Conservation (phyloP, 1,284 basidiomycete species). For the Agroathelia rolfsii region DNA sequence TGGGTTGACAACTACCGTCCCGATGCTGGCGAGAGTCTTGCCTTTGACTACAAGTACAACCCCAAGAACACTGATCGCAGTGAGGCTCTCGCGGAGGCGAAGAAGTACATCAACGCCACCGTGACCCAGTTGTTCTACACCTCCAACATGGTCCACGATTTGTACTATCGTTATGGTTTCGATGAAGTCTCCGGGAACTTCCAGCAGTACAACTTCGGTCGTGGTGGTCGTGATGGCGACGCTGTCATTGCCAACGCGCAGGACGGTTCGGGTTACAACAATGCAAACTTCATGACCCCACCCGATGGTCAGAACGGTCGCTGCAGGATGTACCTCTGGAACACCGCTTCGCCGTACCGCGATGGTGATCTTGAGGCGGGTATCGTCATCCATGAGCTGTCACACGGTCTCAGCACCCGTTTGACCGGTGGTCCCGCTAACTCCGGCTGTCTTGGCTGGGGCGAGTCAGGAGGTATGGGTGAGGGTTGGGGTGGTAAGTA, state of each 20-base stretch:
- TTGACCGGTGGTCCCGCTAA: conserved; percentile 91
- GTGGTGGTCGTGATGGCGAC: conserved; percentile 80
- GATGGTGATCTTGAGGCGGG: conserved; percentile 94
- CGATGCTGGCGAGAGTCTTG: conserved; percentile 39
- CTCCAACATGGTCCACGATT: conserved; percentile 72
- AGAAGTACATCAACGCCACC: conserved; percentile 78
- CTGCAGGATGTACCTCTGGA: conserved; percentile 98
- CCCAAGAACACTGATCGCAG: conserved; percentile 39
- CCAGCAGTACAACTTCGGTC: conserved; percentile 93
- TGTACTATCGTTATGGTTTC: conserved; percentile 81
- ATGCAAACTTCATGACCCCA: conserved; percentile 79
- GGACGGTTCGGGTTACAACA: conserved; percentile 89
- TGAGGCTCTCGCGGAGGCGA: conserved; percentile 53
- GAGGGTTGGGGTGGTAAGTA: conserved; percentile 78
- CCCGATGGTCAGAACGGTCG: conserved; percentile 69
- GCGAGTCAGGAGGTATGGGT: conserved; percentile 94
- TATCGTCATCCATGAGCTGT: conserved; percentile 85
- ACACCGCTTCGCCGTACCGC: conserved; percentile 78
- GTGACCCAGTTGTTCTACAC: conserved; percentile 93
- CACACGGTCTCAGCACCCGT: conserved; percentile 88
- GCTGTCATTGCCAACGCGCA: conserved; percentile 93
- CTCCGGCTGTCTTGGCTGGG: conserved; percentile 90
- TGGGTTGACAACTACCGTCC: conserved; percentile 80
- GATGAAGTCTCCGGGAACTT: conserved; percentile 91
- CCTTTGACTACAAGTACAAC: conserved; percentile 65